Evolutionary conservation across 192 early-diverging fungal species (phyloP), one percentile per base, ranked within the genome.

Genomic region (Rhizophlyctis rosea): DNA sequence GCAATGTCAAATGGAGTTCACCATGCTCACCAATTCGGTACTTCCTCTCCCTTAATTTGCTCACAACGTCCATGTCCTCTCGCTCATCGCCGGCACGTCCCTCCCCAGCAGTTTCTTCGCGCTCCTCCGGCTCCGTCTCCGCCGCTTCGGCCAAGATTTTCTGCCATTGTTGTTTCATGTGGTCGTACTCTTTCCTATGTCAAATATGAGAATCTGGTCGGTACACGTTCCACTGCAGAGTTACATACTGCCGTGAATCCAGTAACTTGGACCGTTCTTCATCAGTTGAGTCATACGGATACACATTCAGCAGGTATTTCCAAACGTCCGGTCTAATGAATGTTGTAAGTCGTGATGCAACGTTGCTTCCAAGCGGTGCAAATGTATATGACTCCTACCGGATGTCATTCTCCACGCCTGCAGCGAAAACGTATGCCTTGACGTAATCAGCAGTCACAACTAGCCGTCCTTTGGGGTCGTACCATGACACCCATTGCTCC

Each of bases 261-360:
- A 71, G 69, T 18, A 91, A 79, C 3, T 66, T 71, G 1, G 77
- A 66, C 51, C 94, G 86, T 70, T 93, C 87, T 9, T 61, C 73
- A 29, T 88, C 86, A 24, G 86, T 89, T 4, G 87, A 90, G 27
- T 79, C 69, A 91, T 91, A 98, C 13, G 91, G 81, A 65, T 90
- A 95, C 3, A 97, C 79, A 14, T 79, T 81, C 32, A 93, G 70
- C 51, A 98, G 76, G 64, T 90, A 98, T 59, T 91, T 89, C 94
- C 94, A 98, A 7, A 92, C 91, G 28, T 90, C 79, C 4, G 86
- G 81, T 23, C 93, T 81, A n/a, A n/a, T n/a, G n/a, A n/a, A n/a
- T n/a, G n/a, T n/a, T n/a, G n/a, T n/a, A n/a, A n/a, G n/a, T n/a
- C n/a, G n/a, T n/a, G n/a, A n/a, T n/a, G n/a, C n/a, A n/a, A n/a